Percentiles rank a stretch among this genome's conserved stretches.
Conservation (phyloP, 768 basidiomycete genomes). For the Phlebiopsis flavidoalba region DNA sequence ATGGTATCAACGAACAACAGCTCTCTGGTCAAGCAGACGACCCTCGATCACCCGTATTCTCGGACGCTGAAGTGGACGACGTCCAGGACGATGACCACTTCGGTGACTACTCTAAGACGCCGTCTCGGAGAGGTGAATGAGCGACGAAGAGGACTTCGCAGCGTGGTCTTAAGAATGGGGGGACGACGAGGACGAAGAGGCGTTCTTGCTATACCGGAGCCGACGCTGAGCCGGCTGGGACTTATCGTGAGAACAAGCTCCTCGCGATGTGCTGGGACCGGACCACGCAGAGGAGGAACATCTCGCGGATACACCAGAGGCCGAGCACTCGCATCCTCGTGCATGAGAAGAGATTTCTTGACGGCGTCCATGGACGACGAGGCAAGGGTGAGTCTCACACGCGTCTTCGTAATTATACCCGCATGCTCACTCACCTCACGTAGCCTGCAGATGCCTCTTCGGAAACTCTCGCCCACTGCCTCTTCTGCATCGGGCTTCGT, state of each 20-base stretch:
- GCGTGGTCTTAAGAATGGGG: conserved; percentile 29
- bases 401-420: conserved; percentile 15
- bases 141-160: conserved; percentile 27
- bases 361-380: conserved; percentile 23
- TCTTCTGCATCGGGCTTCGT: conserved; percentile 21
- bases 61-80: conserved; percentile 38
- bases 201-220: conserved; percentile 71
- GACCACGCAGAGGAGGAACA: conserved; percentile 48
- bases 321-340: conserved; percentile 40
- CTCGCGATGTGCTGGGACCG: conserved; percentile 66
- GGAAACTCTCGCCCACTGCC: conserved; percentile 25
- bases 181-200: conserved; percentile 52
- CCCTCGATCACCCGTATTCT: conserved; percentile 25
- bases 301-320: conserved; percentile 39
- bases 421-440: conserved; percentile 18
- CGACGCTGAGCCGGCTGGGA: conserved; percentile 46
- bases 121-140: conserved; percentile 67
- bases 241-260: conserved; percentile 65
- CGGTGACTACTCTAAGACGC: conserved; percentile 61
- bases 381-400: conserved; percentile 28
- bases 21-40: background rate
- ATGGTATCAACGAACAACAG: conserved; percentile 18
- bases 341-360: conserved; percentile 28
- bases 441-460: conserved; percentile 33
- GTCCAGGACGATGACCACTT: conserved; percentile 31